Percentiles rank a stretch among this genome's conserved stretches.
phyloP scores from a whole-genome alignment of 1,139 yeast genomes.

The Candida glucosophila region DNA sequence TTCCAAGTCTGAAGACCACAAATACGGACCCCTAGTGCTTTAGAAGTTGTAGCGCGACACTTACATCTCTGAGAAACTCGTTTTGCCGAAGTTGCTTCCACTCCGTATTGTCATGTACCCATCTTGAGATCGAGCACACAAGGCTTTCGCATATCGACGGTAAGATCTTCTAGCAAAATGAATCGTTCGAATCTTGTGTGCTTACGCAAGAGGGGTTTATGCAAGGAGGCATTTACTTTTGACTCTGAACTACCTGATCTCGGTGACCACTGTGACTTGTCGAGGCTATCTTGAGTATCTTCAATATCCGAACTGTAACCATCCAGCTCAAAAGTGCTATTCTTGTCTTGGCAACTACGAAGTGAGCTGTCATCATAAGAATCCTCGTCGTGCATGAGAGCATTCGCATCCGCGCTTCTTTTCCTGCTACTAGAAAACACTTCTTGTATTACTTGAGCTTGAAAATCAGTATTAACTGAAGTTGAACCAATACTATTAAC shows the following conservation, averaged over 20 bases:
- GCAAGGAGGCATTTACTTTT: not conserved
- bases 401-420: constrained; percentile 10
- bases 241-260: constrained; percentile 1
- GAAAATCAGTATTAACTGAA: constrained; percentile 29
- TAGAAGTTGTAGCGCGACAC: constrained; percentile 74
- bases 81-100: constrained; percentile 70
- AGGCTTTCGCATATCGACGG: constrained; percentile 73
- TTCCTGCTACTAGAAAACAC: constrained; percentile 18
- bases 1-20: constrained; percentile 95
- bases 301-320: constrained; percentile 1
- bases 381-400: constrained; percentile 27
- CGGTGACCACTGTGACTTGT: constrained; percentile 1
- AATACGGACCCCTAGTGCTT: constrained; percentile 78
- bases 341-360: constrained; percentile 1
- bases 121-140: constrained; percentile 92
- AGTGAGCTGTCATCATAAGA: constrained; percentile 1
- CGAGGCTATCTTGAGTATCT: constrained; percentile 1
- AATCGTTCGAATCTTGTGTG: constrained; percentile 65
- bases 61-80: constrained; percentile 74
- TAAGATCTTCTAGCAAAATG: constrained; percentile 84
- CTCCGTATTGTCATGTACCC: constrained; percentile 99
- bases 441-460: constrained; percentile 31
- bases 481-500: constrained; percentile 19
- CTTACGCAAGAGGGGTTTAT: constrained; percentile 18
- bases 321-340: not conserved